Percentiles rank a stretch among this genome's conserved stretches.
Conservation (phyloP, 106 monocot species). For the Apostasia ramifera region DNA sequence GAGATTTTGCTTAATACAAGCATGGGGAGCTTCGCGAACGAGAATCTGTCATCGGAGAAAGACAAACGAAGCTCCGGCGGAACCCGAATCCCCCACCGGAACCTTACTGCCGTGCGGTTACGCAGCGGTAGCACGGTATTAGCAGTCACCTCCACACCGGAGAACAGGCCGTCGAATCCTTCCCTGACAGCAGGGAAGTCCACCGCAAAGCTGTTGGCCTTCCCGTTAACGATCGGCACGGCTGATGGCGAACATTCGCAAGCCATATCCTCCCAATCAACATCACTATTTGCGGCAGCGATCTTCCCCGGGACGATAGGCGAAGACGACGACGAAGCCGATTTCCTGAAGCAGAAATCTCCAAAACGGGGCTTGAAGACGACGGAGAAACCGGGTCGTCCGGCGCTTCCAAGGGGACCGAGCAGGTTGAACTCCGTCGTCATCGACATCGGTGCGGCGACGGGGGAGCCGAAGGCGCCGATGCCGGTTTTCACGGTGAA, state of each 20-base stretch:
- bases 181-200: constrained; percentile 8
- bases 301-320: neutral
- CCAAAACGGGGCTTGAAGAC: constrained; percentile 72
- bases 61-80: constrained; percentile 35
- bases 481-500: constrained; percentile 65
- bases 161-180: constrained; percentile 21
- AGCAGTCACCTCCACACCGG: constrained; percentile 54
- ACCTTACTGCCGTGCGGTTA: constrained; percentile 38
- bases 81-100: constrained; percentile 69
- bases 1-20: constrained; percentile 77
- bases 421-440: constrained; percentile 74
- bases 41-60: constrained; percentile 14
- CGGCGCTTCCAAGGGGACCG: constrained; percentile 2
- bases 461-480: constrained; percentile 66
- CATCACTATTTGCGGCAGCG: neutral
- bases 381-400: constrained; percentile 46
- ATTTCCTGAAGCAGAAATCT: constrained; percentile 63
- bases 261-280: neutral
- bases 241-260: neutral
- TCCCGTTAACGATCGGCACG: constrained; percentile 8
- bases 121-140: constrained; percentile 50
- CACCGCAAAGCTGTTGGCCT: constrained; percentile 18
- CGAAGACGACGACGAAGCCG: constrained; percentile 4
- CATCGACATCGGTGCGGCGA: constrained; percentile 60
- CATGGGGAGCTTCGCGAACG: constrained; percentile 42